These are phyloP conservation scores for Fusarium virguliforme DNA, from an alignment of 2,329 filamentous ascomycete genomes.

Conservation along the genomic window DNA sequence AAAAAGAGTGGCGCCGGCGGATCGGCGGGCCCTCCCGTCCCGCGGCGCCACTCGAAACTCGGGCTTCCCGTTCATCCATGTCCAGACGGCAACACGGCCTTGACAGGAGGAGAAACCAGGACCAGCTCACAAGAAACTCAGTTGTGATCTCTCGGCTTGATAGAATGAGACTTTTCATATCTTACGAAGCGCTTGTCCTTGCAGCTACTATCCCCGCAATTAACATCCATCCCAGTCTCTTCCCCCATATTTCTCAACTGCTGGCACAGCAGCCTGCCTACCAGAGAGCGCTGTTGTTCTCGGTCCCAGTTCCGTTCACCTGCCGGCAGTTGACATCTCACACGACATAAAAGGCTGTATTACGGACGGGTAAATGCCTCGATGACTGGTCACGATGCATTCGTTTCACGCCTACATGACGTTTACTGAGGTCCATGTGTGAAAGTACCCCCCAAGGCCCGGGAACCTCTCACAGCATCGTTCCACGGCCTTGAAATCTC, in stretches of 20 bases:
- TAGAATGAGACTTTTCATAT: background rate
- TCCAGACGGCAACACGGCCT: constrained; percentile 18
- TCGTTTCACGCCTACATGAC: constrained; percentile 19
- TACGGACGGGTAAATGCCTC: constrained; percentile 7
- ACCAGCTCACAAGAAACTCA: constrained; percentile 13
- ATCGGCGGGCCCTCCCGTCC: constrained; percentile 32
- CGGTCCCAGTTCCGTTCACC: background rate
- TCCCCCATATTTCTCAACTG: background rate
- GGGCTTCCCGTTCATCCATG: constrained; percentile 21
- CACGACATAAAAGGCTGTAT: constrained; percentile 1
- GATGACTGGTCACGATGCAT: constrained; percentile 20
- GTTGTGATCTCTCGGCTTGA: background rate
- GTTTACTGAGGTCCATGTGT: constrained; percentile 18
- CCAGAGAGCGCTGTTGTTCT: background rate
- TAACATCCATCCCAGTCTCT: background rate
- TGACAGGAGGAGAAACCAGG: constrained; percentile 1
- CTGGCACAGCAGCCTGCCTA: background rate
- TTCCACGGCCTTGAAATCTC: constrained; percentile 26
- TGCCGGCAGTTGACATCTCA: constrained; percentile 5
- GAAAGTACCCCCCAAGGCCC: constrained; percentile 8
- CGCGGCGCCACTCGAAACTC: constrained; percentile 37
- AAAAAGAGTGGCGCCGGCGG: constrained; percentile 43
- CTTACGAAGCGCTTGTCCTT: background rate
- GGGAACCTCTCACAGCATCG: constrained; percentile 25
- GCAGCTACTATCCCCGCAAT: background rate